Base-by-base conservation (phyloP, 2,329 filamentous ascomycete genomes). In the Aspergillus pseudotamarii region DNA sequence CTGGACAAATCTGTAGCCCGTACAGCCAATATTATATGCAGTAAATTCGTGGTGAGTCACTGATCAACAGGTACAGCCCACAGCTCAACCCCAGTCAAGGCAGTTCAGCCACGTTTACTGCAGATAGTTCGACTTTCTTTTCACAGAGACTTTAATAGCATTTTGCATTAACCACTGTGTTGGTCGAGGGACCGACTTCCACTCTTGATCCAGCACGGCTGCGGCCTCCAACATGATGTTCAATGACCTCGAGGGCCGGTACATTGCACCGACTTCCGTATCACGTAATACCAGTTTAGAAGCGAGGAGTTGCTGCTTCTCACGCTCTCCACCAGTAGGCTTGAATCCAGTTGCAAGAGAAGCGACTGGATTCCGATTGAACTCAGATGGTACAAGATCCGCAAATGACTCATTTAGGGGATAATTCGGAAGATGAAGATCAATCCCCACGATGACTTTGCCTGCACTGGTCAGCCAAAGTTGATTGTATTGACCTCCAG, bases 211-310 rank as follows among this genome's bases (percentile, higher is more conserved):
- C 36, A 79, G 50, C 36, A 64, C 63, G 16, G 66, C 63, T 10
- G 79, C 79, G 10, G 76, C 72, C 55, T 76, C 71, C 38, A 81
- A 64, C 75, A 79, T 78, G 23, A 73, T 61, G 4, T 58, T 41
- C 16, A 81, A 61, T 19, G 72, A 62, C 26, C 66, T 57, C 3
- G 57, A 46, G 28, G 76, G 73, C 12, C 57, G 43, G 45, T 71
- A 75, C 46, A 57, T 63, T 6, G 64, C 57, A 3, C 69, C 73
- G 4, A 69, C 57, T 5, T 68, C 55, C 5, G 76, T 68, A 61
- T 80, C 78, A 48, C 69, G 72, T 2, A 69, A 50, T 30, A 76
- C 55, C 38, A 78, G 60, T 32, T 59, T 64, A 16, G 65, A 64
- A 19, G 72, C 76, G 23, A 79, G 57, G 1, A 62, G 61, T 6